Evolutionary conservation across 305 asterid genomes (phyloP).

Genomic region (Solanum hybrid): DNA sequence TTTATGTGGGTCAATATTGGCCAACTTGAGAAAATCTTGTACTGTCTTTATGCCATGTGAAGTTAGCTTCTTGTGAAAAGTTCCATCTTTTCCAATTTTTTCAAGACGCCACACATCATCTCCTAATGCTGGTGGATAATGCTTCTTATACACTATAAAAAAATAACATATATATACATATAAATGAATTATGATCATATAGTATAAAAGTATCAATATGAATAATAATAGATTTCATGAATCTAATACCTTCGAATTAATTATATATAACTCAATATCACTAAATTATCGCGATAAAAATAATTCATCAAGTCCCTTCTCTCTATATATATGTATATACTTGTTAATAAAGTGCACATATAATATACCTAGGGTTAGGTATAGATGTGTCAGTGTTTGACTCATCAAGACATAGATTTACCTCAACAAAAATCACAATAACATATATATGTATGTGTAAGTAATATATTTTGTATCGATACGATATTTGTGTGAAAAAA

Average conservation of each 20-base stretch:
- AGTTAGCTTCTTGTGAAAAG: constrained; percentile 44
- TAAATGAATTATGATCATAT: neutral
- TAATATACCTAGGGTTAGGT: neutral
- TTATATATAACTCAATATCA: neutral
- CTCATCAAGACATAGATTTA: neutral
- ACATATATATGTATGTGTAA: neutral
- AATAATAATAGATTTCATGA: neutral
- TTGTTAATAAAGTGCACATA: neutral
- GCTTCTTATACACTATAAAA: constrained; percentile 57
- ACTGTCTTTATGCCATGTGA: constrained; percentile 35
- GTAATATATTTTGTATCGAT: neutral
- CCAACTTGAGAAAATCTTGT: constrained; percentile 53
- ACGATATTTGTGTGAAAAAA: neutral
- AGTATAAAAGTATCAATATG: neutral
- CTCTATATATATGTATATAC: neutral
- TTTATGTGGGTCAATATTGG: constrained; percentile 22
- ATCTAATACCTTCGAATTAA: neutral
- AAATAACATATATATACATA: neutral
- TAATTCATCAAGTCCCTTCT: neutral
- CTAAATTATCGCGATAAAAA: neutral
- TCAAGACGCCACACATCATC: constrained; percentile 74
- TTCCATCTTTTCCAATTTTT: constrained; percentile 67
- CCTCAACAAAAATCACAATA: neutral
- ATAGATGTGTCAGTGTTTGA: neutral
- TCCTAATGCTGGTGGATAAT: constrained; percentile 48